Evolutionary conservation across 352 stramenopile species (phyloP).

Genomic region (Aphanomyces invadans): DNA sequence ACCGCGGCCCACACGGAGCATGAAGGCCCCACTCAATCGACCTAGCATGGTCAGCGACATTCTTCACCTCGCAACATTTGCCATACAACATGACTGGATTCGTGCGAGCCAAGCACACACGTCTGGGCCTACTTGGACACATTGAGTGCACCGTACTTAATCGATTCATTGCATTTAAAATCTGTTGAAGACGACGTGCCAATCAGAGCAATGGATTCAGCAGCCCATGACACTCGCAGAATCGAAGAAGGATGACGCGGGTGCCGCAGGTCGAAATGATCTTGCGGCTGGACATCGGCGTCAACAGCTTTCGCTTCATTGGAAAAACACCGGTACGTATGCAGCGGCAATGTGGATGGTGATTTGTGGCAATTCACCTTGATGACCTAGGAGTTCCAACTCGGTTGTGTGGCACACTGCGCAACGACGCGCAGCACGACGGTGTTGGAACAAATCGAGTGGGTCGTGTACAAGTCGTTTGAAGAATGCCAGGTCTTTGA

Average conservation of each 20-base stretch:
- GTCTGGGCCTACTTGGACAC: too few species aligned
- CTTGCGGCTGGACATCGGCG: conserved; percentile 10
- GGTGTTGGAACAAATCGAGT: conserved; percentile 8
- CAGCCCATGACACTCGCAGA: background rate
- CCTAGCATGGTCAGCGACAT: too few species aligned
- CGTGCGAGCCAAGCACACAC: too few species aligned
- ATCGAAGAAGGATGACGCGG: background rate
- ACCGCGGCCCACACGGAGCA: too few species aligned
- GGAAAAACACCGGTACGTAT: conserved; percentile 16
- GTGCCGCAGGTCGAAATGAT: conserved; percentile 12
- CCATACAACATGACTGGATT: too few species aligned
- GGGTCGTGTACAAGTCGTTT: conserved; percentile 21
- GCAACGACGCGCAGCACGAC: background rate
- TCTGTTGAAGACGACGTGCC: background rate
- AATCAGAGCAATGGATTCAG: conserved; percentile 3
- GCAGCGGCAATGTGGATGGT: background rate
- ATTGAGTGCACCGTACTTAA: too few species aligned
- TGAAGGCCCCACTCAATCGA: too few species aligned
- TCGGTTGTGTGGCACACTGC: conserved; percentile 17
- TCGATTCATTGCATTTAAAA: too few species aligned
- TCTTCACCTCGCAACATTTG: too few species aligned
- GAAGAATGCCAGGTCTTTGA: conserved; percentile 23
- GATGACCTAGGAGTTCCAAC: conserved; percentile 13
- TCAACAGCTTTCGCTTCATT: conserved; percentile 18
- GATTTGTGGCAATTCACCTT: background rate